Conservation (phyloP, 495 filamentous ascomycete species). For the Corynascus novoguineensis region DNA sequence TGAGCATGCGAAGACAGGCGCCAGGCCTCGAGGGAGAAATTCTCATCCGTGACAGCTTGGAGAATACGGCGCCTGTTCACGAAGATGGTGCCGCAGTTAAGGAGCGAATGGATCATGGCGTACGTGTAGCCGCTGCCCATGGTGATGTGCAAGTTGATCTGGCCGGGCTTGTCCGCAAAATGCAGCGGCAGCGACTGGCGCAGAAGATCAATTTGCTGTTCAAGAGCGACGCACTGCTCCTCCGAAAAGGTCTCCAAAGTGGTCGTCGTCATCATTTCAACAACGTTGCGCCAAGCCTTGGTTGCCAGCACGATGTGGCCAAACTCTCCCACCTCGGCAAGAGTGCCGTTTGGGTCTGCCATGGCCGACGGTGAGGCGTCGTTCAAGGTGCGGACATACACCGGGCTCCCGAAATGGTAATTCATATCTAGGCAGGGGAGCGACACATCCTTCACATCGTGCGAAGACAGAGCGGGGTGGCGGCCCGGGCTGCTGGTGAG, state of each 20-base stretch:
- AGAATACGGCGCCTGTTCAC: constrained; percentile 48
- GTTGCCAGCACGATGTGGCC: constrained; percentile 49
- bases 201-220: constrained; percentile 42
- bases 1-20: constrained; percentile 36
- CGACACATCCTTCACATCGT: constrained; percentile 43
- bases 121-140: constrained; percentile 50
- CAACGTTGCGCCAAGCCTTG: constrained; percentile 47
- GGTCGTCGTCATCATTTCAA: constrained; percentile 48
- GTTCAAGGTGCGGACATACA: constrained; percentile 41
- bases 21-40: constrained; percentile 43
- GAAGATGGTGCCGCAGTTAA: constrained; percentile 48
- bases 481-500: constrained; percentile 50
- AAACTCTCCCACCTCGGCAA: constrained; percentile 46
- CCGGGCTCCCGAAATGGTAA: constrained; percentile 46
- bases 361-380: constrained; percentile 34
- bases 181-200: constrained; percentile 43
- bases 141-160: constrained; percentile 49
- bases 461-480: constrained; percentile 41
- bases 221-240: constrained; percentile 37
- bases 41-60: constrained; percentile 42
- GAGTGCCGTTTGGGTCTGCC: constrained; percentile 27
- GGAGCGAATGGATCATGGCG: constrained; percentile 47
- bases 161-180: constrained; percentile 45
- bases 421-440: constrained; percentile 48
- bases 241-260: constrained; percentile 42